Base-by-base conservation (phyloP, 768 basidiomycete genomes). In the Xerocomellus amylosporus region DNA sequence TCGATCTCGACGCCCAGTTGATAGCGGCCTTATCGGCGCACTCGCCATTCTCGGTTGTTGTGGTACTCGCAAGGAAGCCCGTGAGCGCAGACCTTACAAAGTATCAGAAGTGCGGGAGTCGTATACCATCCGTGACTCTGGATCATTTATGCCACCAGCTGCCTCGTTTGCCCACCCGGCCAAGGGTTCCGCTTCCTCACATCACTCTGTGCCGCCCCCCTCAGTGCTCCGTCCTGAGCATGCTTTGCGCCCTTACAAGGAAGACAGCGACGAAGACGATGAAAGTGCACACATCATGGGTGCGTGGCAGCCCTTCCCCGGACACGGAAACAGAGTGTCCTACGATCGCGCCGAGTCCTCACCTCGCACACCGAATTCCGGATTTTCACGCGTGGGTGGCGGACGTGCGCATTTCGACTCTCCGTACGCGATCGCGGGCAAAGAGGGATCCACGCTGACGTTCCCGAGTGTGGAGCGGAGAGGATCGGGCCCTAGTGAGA, bases 1-100 rank as follows among this genome's bases (percentile, higher is more conserved):
- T 68, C 83, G 85, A 60, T 90, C 88, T 47, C 80, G 79, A 38
- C 90, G 88, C 62, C 80, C 84, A 0, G 81, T 88, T 28, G 92
- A 96, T 61, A 86, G 85, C 44, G 96, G 96, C 22, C 77, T 99
- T n/a, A 71, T 93, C 17, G 94, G 94, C 31, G 90, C 86, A 2
- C 81, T 92, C 51, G 81, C 87, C 5, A 73, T 93, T 49, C 65
- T 87, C 37, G 86, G 90, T 28, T 77, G 78, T 48, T 87, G 84
- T 69, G 81, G 85, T 53, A 75, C 83, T 20, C 74, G 82, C 45
- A 72, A 76, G 58, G 62, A 74, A 20, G 40, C 37, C 17, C 60
- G 39, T 14, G 59, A 60, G n/a, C 70, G 62, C 41, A 63, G 60
- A 50, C 54, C 59, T 33, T 64, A 63, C 51, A 63, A 66, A 17